phyloP scores from a whole-genome alignment of 2,329 filamentous ascomycete species.

The Calonectria ilicicola region DNA sequence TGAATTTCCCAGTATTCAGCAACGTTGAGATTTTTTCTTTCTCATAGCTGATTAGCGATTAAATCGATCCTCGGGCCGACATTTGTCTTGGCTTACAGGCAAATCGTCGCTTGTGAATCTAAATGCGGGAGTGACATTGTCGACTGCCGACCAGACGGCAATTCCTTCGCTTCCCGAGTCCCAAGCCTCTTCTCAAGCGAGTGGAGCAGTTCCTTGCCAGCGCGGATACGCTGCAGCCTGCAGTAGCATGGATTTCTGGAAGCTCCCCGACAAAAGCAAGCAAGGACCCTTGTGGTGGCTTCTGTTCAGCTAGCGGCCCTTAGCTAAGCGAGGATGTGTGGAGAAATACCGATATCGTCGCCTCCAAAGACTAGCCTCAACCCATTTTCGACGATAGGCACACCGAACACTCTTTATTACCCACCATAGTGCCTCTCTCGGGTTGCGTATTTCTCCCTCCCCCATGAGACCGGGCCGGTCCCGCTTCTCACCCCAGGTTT shows the following conservation, averaged over 20 bases:
- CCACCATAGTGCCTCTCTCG: slow-evolving; percentile 17
- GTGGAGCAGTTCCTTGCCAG: slow-evolving; percentile 11
- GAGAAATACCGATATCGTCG: background rate
- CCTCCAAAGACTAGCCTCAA: slow-evolving; percentile 5
- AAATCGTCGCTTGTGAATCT: background rate
- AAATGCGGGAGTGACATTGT: slow-evolving; percentile 6
- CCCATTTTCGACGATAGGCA: slow-evolving; percentile 15
- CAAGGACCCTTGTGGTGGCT: slow-evolving; percentile 5
- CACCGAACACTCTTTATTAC: background rate
- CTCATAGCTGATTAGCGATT: background rate
- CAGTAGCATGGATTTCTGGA: slow-evolving; percentile 21
- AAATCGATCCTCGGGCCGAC: background rate
- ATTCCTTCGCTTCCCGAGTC: background rate
- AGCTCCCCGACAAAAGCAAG: slow-evolving; percentile 13
- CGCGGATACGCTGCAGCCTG: slow-evolving; percentile 15
- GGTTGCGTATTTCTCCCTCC: slow-evolving; percentile 2
- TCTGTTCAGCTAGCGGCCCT: background rate
- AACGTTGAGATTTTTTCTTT: background rate
- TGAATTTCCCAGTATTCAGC: background rate
- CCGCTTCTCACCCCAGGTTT: slow-evolving; percentile 14
- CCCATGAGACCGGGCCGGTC: slow-evolving; percentile 37
- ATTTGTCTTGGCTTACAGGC: background rate
- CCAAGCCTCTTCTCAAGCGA: background rate
- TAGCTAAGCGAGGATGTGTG: slow-evolving; percentile 13
- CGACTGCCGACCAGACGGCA: slow-evolving; percentile 18